Percentiles rank a stretch among this genome's conserved stretches.
Conservation (phyloP, 306 rosid species). For the Malus domestica region ASM211411v1 NC_041792.1:8733501-8734000, state of each 20-base stretch:
- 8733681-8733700: constrained; percentile 20
- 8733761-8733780: constrained; percentile 86
- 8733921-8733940: neutral
- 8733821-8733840: constrained; percentile 99
- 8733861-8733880: constrained; percentile 93
- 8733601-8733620: constrained; percentile 95
- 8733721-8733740: constrained; percentile 1
- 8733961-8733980: neutral
- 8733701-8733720: neutral
- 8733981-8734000: neutral
- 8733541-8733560: constrained; percentile 86
- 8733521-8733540: constrained; percentile 71
- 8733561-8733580: constrained; percentile 94
- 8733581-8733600: constrained; percentile 93
- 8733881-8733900: constrained; percentile 44
- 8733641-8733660: constrained; percentile 89
- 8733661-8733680: constrained; percentile 62
- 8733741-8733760: constrained; percentile 10
- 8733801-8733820: constrained; percentile 95
- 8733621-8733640: constrained; percentile 97
- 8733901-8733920: neutral
- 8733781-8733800: constrained; percentile 55
- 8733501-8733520: neutral
- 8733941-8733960: neutral
- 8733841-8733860: constrained; percentile 91